Percentiles rank a stretch among this genome's conserved stretches.
Conservation (phyloP, 495 filamentous ascomycete genomes). For the Aspergillus ostianus region DNA sequence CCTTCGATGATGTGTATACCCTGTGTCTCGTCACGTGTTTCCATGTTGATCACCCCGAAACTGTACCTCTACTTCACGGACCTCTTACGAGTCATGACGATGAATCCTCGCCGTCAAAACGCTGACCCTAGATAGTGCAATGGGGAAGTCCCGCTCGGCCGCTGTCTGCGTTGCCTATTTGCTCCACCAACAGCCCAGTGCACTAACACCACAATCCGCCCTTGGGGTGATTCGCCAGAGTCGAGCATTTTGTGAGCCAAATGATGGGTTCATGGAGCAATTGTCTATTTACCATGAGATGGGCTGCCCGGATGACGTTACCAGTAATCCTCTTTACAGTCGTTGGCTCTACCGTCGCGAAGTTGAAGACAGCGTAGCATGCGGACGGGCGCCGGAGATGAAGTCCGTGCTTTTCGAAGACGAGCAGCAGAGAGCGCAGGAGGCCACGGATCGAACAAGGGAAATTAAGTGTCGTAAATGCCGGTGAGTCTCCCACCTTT, state of each 20-base stretch:
- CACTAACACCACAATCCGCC: slow-evolving; percentile 57
- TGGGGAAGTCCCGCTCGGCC: slow-evolving; percentile 93
- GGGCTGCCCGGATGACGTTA: slow-evolving; percentile 69
- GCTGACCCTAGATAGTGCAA: slow-evolving; percentile 63
- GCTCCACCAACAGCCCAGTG: slow-evolving; percentile 57
- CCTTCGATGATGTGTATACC: neutral
- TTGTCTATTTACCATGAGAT: slow-evolving; percentile 83
- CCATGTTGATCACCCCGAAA: neutral
- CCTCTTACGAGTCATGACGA: neutral
- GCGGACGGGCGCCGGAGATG: slow-evolving; percentile 69
- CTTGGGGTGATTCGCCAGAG: slow-evolving; percentile 59
- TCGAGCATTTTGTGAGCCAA: slow-evolving; percentile 78
- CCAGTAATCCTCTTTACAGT: slow-evolving; percentile 71
- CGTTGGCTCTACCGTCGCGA: slow-evolving; percentile 83
- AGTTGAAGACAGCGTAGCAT: slow-evolving; percentile 68
- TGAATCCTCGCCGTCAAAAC: neutral
- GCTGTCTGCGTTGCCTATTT: slow-evolving; percentile 83
- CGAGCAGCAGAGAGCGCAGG: slow-evolving; percentile 47
- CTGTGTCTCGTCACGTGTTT: neutral
- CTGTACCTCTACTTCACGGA: neutral
- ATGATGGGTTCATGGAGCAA: slow-evolving; percentile 84
- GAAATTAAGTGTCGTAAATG: slow-evolving; percentile 66
- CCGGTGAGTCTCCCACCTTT: slow-evolving; percentile 38
- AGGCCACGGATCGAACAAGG: slow-evolving; percentile 26
- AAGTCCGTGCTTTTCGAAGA: slow-evolving; percentile 81